Evolutionary conservation across 495 filamentous ascomycete species (phyloP).

Genomic region (Stereocaulon alpinum): DNA sequence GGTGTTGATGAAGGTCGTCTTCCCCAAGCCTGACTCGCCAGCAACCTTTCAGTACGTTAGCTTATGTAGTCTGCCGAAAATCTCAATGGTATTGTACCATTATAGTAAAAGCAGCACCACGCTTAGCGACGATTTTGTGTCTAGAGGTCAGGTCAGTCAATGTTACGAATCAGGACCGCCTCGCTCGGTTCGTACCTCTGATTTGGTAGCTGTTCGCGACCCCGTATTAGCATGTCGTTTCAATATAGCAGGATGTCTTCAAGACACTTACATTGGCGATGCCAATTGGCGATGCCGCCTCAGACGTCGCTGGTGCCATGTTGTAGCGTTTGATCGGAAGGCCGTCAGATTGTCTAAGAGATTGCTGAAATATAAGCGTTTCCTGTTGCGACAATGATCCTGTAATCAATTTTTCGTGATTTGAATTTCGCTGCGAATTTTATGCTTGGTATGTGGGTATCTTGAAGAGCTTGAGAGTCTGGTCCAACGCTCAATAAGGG

Average conservation of each 20-base stretch:
- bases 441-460: neutral
- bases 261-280: conserved; percentile 79
- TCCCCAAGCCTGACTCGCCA: conserved; percentile 95
- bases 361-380: no score
- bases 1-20: conserved; percentile 99
- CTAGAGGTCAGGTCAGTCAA: conserved; percentile 31
- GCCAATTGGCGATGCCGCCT: conserved; percentile 90
- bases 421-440: neutral
- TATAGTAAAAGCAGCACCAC: conserved; percentile 96
- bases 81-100: conserved; percentile 55
- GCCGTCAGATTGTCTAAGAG: neutral
- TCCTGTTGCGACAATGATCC: neutral
- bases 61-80: neutral
- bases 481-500: neutral
- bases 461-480: neutral
- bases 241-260: conserved; percentile 6
- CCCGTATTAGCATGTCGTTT: conserved; percentile 1
- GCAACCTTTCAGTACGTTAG: conserved; percentile 54
- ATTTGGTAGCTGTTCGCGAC: conserved; percentile 60
- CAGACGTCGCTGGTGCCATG: conserved; percentile 68
- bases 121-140: conserved; percentile 99
- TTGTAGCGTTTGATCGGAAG: conserved; percentile 26
- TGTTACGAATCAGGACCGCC: conserved; percentile 5
- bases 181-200: conserved; percentile 47
- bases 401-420: neutral